Conservation (phyloP, 1,284 basidiomycete genomes). For the Sphaerobolus stellatus region DNA sequence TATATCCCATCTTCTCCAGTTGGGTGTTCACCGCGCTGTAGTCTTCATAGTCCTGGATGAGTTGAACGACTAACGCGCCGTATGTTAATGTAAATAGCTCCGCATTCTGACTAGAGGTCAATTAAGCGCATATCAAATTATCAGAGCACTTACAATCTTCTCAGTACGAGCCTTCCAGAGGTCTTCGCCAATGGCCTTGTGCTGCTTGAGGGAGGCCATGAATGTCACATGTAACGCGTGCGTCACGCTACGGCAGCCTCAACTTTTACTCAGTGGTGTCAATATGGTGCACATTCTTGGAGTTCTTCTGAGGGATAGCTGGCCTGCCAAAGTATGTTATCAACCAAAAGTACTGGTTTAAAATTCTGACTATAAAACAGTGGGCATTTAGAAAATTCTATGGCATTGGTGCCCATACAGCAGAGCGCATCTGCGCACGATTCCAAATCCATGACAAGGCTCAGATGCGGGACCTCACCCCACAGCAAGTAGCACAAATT, state of each 20-base stretch:
- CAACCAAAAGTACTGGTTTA: conserved; percentile 8
- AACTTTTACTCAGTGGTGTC: no score
- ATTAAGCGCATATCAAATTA: conserved; percentile 19
- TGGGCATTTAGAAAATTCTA: conserved; percentile 83
- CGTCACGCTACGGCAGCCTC: no score
- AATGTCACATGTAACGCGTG: conserved; percentile 10
- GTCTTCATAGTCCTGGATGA: conserved; percentile 99
- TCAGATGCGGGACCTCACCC: conserved; percentile 73
- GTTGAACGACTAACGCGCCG: conserved; percentile 95
- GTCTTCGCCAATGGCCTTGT: conserved; percentile 84
- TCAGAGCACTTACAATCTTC: conserved; percentile 69
- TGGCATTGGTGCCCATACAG: conserved; percentile 74
- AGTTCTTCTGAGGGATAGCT: conserved; percentile 66
- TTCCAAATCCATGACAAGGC: conserved; percentile 82
- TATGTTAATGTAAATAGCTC: conserved; percentile 98
- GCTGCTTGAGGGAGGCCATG: conserved; percentile 53
- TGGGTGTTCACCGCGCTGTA: conserved; percentile 88
- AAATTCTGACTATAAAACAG: conserved; percentile 41
- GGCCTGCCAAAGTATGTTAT: conserved; percentile 60
- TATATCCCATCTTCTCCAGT: conserved; percentile 94
- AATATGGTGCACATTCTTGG: conserved; percentile 78
- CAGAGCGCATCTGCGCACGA: conserved; percentile 82
- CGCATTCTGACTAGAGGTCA: conserved; percentile 75
- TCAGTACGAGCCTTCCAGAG: conserved; percentile 89
- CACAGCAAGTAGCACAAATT: conserved; percentile 78